Evolutionary conservation across 2,329 filamentous ascomycete species (phyloP).

Genomic region (Zasmidium angulare): DNA sequence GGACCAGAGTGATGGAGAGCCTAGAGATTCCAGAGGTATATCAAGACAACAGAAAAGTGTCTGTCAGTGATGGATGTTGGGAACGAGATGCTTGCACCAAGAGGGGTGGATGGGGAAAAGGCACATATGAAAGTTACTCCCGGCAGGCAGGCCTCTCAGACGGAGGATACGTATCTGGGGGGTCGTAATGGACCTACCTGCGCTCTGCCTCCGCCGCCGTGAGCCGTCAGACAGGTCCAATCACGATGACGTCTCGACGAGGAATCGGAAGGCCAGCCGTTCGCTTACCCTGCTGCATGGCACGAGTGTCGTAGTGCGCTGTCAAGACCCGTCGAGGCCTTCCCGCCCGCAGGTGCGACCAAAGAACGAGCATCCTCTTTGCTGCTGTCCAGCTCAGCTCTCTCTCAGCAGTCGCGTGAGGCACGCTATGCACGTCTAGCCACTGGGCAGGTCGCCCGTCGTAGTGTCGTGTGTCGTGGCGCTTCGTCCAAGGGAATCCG

Average conservation of each 20-base stretch:
- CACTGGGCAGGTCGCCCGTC: too few relatives aligned
- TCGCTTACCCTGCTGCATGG: slow-evolving; percentile 1
- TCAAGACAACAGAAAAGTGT: neutral
- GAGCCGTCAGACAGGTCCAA: slow-evolving; percentile 2
- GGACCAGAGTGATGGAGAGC: neutral
- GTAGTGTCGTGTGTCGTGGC: neutral
- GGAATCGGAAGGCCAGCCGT: neutral
- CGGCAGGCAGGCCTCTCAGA: neutral
- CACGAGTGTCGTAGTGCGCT: slow-evolving; percentile 1
- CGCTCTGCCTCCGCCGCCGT: neutral
- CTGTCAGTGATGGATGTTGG: neutral
- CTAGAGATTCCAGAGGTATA: neutral
- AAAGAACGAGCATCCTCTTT: neutral
- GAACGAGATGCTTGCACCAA: neutral
- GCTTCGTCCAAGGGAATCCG: neutral
- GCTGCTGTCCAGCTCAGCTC: too few relatives aligned
- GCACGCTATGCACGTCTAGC: neutral
- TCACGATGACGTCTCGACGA: slow-evolving; percentile 5
- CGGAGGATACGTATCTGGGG: neutral
- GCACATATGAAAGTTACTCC: slow-evolving; percentile 1
- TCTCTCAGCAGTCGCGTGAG: slow-evolving; percentile 9
- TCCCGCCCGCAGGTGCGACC: neutral
- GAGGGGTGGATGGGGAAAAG: neutral
- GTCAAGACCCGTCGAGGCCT: slow-evolving; percentile 5
- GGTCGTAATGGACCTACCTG: neutral